Evolutionary conservation across 768 basidiomycete genomes (phyloP).

Genomic region (Sporobolomyces pararoseus): DNA sequence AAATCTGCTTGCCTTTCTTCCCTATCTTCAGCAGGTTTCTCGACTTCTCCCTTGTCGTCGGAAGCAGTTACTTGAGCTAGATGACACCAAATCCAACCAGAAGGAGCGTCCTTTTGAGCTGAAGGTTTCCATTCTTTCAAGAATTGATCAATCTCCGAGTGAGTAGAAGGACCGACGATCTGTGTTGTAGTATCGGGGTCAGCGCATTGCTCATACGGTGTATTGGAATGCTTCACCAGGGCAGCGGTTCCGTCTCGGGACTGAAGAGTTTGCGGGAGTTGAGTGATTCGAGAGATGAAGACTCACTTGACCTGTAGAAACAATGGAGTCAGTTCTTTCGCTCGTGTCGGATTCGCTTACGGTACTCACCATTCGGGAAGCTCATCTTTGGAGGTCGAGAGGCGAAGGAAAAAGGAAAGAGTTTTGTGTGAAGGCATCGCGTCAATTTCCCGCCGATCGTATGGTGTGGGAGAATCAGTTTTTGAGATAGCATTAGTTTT

Average conservation of each 20-base stretch:
- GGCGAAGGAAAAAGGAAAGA: neutral
- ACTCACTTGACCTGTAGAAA: neutral
- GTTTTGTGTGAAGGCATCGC: too few species aligned
- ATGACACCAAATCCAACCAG: slow-evolving; percentile 20
- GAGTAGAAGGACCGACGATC: slow-evolving; percentile 19
- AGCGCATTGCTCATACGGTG: too few species aligned
- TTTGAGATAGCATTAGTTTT: too few species aligned
- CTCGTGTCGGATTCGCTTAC: too few species aligned
- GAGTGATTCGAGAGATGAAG: neutral
- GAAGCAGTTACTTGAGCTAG: neutral
- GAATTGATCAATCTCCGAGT: slow-evolving; percentile 7
- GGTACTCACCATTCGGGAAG: neutral
- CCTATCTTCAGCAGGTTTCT: slow-evolving; percentile 2
- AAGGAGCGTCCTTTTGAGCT: neutral
- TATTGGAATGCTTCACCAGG: neutral
- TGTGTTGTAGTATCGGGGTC: neutral
- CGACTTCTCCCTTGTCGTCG: neutral
- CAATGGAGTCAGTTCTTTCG: too few species aligned
- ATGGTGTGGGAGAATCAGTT: too few species aligned
- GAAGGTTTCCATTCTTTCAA: slow-evolving; percentile 17
- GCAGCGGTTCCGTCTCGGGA: neutral
- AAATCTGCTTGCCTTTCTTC: neutral
- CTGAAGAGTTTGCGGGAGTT: neutral
- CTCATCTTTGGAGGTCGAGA: neutral
- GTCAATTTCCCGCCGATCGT: too few species aligned